A percentile compares a stretch with the other conserved stretches of the same genome.
These are phyloP conservation scores for Perkinsus marinus DNA, from an alignment of 169 alveolate genomes.

Conservation along the genomic window DNA sequence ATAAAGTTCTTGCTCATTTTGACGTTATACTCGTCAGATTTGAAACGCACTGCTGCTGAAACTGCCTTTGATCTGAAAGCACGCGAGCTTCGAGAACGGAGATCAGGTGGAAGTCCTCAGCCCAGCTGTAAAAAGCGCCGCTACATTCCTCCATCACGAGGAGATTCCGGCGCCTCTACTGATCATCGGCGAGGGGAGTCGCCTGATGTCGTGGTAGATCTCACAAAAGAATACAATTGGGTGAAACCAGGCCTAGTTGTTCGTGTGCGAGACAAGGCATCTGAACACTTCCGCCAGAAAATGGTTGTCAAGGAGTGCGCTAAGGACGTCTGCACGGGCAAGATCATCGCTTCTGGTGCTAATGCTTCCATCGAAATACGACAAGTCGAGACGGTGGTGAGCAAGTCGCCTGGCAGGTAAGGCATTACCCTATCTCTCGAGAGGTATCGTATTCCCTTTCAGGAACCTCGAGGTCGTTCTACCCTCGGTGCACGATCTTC, in stretches of 20 bases:
- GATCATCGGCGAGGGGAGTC: neutral
- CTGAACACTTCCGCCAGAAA: neutral
- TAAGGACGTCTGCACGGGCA: neutral
- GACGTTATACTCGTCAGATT: neutral
- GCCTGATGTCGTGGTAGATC: neutral
- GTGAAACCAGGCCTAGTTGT: neutral
- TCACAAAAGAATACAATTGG: neutral
- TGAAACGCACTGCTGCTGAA: neutral
- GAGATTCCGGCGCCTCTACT: neutral
- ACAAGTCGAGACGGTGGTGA: neutral
- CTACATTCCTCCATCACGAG: neutral
- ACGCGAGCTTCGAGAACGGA: neutral
- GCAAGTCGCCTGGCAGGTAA: neutral
- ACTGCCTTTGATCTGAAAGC: neutral
- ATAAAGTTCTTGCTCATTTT: neutral
- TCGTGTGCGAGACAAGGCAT: neutral
- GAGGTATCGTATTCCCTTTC: neutral
- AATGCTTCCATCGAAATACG: neutral
- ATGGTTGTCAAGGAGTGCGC: neutral
- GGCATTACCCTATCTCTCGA: neutral
- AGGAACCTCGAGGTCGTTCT: neutral
- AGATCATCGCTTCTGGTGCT: neutral
- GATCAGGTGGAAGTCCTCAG: neutral
- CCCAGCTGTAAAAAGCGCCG: neutral
- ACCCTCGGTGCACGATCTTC: neutral